Evolutionary conservation across 2,329 filamentous ascomycete species (phyloP), one percentile per base, ranked within the genome.

Genomic region (Arthrobotrys iridis): DNA sequence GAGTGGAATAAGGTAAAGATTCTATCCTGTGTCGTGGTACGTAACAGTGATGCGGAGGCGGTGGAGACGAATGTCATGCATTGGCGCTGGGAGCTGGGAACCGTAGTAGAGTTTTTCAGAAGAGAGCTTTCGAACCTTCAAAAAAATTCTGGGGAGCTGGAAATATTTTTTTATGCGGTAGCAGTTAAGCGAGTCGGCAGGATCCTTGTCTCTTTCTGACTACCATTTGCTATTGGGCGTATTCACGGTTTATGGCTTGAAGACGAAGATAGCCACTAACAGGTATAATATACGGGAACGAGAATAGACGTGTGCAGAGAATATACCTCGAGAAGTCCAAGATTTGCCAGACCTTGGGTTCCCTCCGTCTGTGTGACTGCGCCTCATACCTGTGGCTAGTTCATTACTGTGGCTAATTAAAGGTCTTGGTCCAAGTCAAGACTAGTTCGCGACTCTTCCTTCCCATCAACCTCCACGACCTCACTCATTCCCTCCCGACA

Each of bases 21-120:
- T 62, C 70, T 75, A 75, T 68, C 62, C 70, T 48, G 70, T 75
- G 48, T 75, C 70, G 70, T 75, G 70, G 41, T 63, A 63, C 63
- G 63, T 52, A 75, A 55, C 62, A 68, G 41, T 40, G 40, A 60
- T 66, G 24, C 60, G 59, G 68, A 74, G 68, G 62, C 55, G 48
- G 70, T 58, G 70, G 63, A 75, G 62, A 58, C 45, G 55, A 68
- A 48, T 63, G 62, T 75, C 70, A 75, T 75, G 70, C 70, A 75
- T 75, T 67, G 70, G 70, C 70, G 70, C 63, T 57, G 70, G 48
- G 50, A 24, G n/a, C 30, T 55, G 30, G 35, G 28, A 63, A 26
- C 28, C 28, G 28, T 20, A 28, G 15, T 26, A 24, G 18, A n/a
- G 33, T 52, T 40, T 55, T 33, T 33, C 28, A 24, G 50, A 8